Evolutionary conservation across 768 basidiomycete species (phyloP).

Genomic region (Pulveroboletus sp.): DNA sequence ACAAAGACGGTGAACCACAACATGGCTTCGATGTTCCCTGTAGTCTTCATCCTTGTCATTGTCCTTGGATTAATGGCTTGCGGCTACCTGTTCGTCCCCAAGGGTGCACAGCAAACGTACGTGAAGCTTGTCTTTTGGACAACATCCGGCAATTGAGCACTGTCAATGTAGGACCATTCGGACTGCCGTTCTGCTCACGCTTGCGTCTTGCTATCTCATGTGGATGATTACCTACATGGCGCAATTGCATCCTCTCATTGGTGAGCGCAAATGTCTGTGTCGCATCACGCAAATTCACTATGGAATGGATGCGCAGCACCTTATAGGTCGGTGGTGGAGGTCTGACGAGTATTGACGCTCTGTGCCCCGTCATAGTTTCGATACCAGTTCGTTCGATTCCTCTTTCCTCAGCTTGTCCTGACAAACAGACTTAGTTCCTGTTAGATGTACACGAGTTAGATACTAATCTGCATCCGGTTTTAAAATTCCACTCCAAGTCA

Average conservation of each 20-base stretch:
- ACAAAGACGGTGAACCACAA: neutral
- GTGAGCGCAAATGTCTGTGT: conserved; percentile 42
- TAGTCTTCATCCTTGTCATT: conserved; percentile 64
- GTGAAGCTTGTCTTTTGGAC: conserved; percentile 27
- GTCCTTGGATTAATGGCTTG: conserved; percentile 62
- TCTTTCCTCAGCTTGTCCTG: neutral
- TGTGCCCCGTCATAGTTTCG: conserved; percentile 3
- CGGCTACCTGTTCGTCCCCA: conserved; percentile 70
- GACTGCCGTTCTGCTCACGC: conserved; percentile 71
- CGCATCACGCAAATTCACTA: neutral
- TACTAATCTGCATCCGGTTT: conserved; percentile 17
- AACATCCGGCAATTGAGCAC: neutral
- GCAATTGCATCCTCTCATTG: conserved; percentile 86
- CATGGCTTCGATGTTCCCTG: conserved; percentile 73
- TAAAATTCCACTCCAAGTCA: conserved; percentile 1
- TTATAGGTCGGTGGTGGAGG: conserved; percentile 13
- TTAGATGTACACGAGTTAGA: conserved; percentile 26
- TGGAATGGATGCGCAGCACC: conserved; percentile 12
- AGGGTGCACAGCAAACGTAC: conserved; percentile 89
- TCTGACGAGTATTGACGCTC: conserved; percentile 9
- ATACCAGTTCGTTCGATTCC: conserved; percentile 22
- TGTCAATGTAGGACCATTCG: conserved; percentile 66
- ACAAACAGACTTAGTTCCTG: conserved; percentile 7
- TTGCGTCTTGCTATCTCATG: conserved; percentile 88
- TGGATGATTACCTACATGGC: conserved; percentile 98